Base-by-base conservation (phyloP, 495 filamentous ascomycete genomes). In the Xanthoparmelia taractica region DNA sequence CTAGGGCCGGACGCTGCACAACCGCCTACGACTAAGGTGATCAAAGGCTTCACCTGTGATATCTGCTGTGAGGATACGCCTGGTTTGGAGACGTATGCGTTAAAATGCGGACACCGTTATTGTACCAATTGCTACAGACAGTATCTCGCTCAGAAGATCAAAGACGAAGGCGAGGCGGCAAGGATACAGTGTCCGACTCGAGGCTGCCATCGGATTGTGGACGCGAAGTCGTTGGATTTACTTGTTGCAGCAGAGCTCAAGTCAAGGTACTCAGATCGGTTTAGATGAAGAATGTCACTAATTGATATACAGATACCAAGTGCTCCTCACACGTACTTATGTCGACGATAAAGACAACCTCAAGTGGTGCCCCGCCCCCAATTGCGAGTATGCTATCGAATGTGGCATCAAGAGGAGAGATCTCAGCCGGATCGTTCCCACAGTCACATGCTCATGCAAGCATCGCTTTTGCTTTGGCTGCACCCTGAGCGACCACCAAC, bases 391-490 rank as follows among this genome's bases (percentile, higher is more conserved):
- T 68, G 93, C 92, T 17, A 77, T 97, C 23, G 90, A 98, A 65
- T 98, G 94, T 68, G 78, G 76, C 0, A 82, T 97, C 36, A 96
- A 94, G 73, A 83, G 87, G 70, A 89, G 87, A 63, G 92, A 96
- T 55, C 80, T 97, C 8, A 79, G 82, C 63, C 86, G 83, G 58
- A 84, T 96, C 27, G 93, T 98, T 0, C 94, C 94, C 2, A 96
- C 92, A 0, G 94, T 98, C 1, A 77, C 82, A 38, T 98, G 94
- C 74, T 72, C 77, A 8, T 98, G 94, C 76, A 83, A 85, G 33
- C 84, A 96, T 67, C 78, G 84, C 58, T 98, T 97, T 73, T 98
- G 94, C 75, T 97, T 97, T 67, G 94, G 94, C n/a, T 98, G 94
- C 74, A 84, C 87, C n/a, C 75, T 91, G 52, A 86, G 79, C 69